These are phyloP conservation scores for Gentiana macrophylla DNA, from an alignment of 257 asterid genomes.

Conservation along the genomic window DNA sequence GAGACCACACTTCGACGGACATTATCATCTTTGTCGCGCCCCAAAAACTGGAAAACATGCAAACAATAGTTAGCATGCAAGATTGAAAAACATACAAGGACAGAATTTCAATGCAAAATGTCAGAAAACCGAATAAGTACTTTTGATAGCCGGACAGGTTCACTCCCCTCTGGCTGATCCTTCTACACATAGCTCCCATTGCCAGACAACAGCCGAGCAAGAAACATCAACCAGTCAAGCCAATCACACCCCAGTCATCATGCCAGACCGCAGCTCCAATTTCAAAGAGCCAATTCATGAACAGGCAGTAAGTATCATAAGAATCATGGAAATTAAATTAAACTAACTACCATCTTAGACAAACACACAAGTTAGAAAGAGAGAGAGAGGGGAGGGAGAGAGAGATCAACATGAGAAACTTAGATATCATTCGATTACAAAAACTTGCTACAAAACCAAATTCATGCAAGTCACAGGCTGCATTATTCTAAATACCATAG, in stretches of 20 bases:
- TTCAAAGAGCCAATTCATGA: slow-evolving; percentile 79
- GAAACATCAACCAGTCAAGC: slow-evolving; percentile 46
- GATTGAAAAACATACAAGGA: background rate
- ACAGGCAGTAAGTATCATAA: slow-evolving; percentile 66
- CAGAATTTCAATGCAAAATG: background rate
- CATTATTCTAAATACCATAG: background rate
- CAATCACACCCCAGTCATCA: slow-evolving; percentile 53
- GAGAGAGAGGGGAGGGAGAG: too few relatives aligned
- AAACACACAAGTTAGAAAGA: too few relatives aligned
- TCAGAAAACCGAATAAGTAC: slow-evolving; percentile 19
- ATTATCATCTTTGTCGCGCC: slow-evolving; percentile 68
- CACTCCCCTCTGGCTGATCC: slow-evolving; percentile 62
- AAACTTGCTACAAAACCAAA: background rate
- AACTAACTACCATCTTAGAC: too few relatives aligned
- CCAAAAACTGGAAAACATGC: slow-evolving; percentile 53
- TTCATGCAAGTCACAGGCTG: too few relatives aligned
- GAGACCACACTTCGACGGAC: slow-evolving; percentile 97
- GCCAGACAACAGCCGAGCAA: slow-evolving; percentile 54
- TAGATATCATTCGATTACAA: too few relatives aligned
- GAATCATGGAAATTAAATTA: slow-evolving; percentile 20
- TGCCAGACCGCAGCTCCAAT: slow-evolving; percentile 97
- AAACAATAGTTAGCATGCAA: slow-evolving; percentile 9
- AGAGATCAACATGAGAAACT: too few relatives aligned
- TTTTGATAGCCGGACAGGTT: slow-evolving; percentile 98
- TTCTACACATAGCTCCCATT: slow-evolving; percentile 79